Conservation (phyloP, 768 basidiomycete species). For the Heimioporus sp. region DNA sequence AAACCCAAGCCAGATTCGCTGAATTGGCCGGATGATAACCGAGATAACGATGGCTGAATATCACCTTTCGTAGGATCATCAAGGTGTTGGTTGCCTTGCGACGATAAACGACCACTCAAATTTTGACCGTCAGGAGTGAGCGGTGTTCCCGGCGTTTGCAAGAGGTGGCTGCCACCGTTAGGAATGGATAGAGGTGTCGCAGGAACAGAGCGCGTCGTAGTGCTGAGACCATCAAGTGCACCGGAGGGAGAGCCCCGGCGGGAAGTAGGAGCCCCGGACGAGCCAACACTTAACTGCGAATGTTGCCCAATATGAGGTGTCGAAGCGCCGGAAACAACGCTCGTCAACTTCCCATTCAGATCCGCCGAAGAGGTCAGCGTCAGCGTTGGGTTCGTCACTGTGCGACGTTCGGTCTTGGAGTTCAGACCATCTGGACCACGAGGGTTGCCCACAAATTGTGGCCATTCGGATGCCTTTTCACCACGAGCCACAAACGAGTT, state of each 20-base stretch:
- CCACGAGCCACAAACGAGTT: constrained; percentile 55
- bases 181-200: constrained; percentile 70
- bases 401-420: constrained; percentile 62
- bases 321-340: constrained; percentile 54
- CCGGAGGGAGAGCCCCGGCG: constrained; percentile 75
- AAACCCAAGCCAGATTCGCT: constrained; percentile 54
- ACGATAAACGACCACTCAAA: constrained; percentile 62
- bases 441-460: constrained; percentile 71
- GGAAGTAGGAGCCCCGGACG: constrained; percentile 45
- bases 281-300: constrained; percentile 43
- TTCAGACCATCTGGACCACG: constrained; percentile 59
- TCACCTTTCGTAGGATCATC: constrained; percentile 54
- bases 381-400: constrained; percentile 71
- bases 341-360: constrained; percentile 40
- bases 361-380: constrained; percentile 60
- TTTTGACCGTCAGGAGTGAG: constrained; percentile 57
- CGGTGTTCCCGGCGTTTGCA: constrained; percentile 66
- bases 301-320: constrained; percentile 67
- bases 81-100: constrained; percentile 42
- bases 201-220: constrained; percentile 75
- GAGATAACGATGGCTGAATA: constrained; percentile 70
- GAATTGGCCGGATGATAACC: constrained; percentile 58
- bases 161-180: constrained; percentile 44
- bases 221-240: constrained; percentile 56
- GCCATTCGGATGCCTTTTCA: constrained; percentile 90